phyloP scores from a whole-genome alignment of 176 grass and related monocot species.

The Oryza brachyantha region DNA sequence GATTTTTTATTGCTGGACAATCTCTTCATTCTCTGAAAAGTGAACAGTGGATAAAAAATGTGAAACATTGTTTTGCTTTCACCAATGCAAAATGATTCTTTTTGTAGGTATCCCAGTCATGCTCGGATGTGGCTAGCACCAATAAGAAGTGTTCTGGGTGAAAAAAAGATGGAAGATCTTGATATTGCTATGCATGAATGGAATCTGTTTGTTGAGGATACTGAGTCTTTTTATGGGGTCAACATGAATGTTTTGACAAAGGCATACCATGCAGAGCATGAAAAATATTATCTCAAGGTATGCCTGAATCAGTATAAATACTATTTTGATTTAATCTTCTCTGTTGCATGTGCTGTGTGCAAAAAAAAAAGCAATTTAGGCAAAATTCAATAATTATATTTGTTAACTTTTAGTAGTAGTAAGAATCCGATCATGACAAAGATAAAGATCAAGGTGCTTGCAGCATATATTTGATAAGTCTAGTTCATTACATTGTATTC shows the following conservation, averaged over 20 bases:
- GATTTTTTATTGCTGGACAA: not conserved
- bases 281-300: conserved; percentile 98
- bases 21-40: not conserved
- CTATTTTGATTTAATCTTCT: not conserved
- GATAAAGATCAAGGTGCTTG: not conserved
- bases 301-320: not conserved
- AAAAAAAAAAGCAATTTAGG: not conserved
- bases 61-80: not conserved
- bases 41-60: not conserved
- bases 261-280: conserved; percentile 69
- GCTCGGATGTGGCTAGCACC: conserved; percentile 93
- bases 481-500: not conserved
- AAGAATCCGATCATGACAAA: not conserved
- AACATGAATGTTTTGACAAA: conserved; percentile 97
- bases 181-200: conserved; percentile 79
- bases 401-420: not conserved
- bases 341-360: not conserved
- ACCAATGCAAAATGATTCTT: conserved; percentile 2
- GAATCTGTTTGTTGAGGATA: conserved; percentile 69
- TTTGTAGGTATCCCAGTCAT: conserved; percentile 95
- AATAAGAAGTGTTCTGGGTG: conserved; percentile 65
- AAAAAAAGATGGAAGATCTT: conserved; percentile 83
- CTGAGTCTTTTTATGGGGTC: conserved; percentile 79
- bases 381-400: not conserved
- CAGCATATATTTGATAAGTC: not conserved